Percentiles rank a stretch among this genome's conserved stretches.
phyloP scores from a whole-genome alignment of 768 basidiomycete species.

The Trametes meyenii region DNA sequence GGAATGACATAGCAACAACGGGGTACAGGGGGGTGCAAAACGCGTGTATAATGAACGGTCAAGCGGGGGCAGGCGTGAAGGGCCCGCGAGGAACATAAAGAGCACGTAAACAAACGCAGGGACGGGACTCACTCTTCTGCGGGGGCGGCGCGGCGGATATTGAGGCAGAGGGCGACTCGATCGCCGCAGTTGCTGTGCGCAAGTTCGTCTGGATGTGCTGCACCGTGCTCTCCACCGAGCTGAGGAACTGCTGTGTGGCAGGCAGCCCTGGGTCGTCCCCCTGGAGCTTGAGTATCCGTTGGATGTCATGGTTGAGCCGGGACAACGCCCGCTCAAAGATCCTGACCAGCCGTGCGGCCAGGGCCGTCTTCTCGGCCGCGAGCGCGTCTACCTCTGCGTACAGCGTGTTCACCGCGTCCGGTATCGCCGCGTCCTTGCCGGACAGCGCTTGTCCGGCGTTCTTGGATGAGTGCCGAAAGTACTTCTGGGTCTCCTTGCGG shows the following conservation, averaged over 20 bases:
- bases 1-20: not conserved
- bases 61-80: not conserved
- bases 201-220: conserved; percentile 45
- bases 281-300: conserved; percentile 45
- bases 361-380: conserved; percentile 45
- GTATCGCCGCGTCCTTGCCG: conserved; percentile 41
- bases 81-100: not conserved
- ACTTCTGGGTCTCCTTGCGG: conserved; percentile 45
- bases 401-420: conserved; percentile 37
- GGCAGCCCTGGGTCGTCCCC: conserved; percentile 44
- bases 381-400: conserved; percentile 37
- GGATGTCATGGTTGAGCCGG: conserved; percentile 50
- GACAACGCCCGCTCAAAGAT: conserved; percentile 49
- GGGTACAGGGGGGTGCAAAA: not conserved
- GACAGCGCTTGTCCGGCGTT: conserved; percentile 29
- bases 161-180: conserved; percentile 28
- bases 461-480: conserved; percentile 46
- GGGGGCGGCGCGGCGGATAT: conserved; percentile 23
- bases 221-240: conserved; percentile 36
- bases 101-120: not conserved
- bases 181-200: conserved; percentile 37
- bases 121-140: conserved; percentile 21
- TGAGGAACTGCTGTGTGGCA: conserved; percentile 32
- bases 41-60: not conserved
- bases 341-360: conserved; percentile 48